Conservation (phyloP, 345 rosid genomes). For the Microcos paniculata region DNA sequence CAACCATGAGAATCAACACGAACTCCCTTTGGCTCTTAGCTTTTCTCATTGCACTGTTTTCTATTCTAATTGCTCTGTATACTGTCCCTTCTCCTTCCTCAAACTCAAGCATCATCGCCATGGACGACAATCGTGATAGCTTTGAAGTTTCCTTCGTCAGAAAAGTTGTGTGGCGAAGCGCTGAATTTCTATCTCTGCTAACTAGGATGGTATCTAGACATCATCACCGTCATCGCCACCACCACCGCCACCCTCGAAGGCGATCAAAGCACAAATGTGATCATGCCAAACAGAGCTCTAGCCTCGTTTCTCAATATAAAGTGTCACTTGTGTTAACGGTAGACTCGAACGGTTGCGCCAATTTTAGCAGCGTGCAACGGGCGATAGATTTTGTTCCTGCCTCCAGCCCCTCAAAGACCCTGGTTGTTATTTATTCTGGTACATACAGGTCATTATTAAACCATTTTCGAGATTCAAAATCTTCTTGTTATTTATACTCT, state of each 20-base stretch:
- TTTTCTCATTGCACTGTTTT: constrained; percentile 33
- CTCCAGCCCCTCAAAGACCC: constrained; percentile 47
- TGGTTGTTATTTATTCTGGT: constrained; percentile 64
- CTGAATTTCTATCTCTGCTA: constrained; percentile 12
- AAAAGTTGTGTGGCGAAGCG: constrained; percentile 16
- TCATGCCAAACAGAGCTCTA: constrained; percentile 35
- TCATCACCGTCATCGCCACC: not conserved
- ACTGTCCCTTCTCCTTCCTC: constrained; percentile 15
- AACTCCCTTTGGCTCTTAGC: constrained; percentile 40
- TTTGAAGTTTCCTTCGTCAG: constrained; percentile 11
- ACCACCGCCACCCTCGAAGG: constrained; percentile 22
- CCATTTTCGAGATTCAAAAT: not conserved
- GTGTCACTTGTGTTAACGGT: constrained; percentile 58
- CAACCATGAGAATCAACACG: constrained; percentile 30
- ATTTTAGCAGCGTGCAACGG: constrained; percentile 66
- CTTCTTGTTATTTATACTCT: not conserved
- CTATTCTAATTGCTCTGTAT: constrained; percentile 30
- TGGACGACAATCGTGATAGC: not conserved
- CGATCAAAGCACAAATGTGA: constrained; percentile 28
- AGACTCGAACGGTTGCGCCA: constrained; percentile 59
- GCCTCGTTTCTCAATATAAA: constrained; percentile 29
- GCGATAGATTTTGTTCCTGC: constrained; percentile 72
- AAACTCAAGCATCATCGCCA: not conserved
- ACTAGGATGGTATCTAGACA: constrained; percentile 10
- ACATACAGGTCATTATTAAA: constrained; percentile 58